Base-by-base conservation (phyloP, 2,329 filamentous ascomycete genomes). In the Incumbomyces delicatus region DNA sequence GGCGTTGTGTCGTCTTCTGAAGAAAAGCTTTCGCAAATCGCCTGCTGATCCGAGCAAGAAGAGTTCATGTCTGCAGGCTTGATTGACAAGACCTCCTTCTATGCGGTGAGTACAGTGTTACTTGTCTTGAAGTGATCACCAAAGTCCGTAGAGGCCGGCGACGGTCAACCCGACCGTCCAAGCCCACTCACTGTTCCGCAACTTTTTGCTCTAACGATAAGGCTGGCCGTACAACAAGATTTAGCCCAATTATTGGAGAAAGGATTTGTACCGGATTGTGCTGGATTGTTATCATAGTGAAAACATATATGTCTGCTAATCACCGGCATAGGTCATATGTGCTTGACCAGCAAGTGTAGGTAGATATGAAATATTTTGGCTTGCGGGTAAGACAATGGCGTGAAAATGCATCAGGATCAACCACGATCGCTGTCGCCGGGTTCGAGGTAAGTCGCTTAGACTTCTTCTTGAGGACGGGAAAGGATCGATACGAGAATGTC, bases 1-100 rank as follows among this genome's bases (percentile, higher is more conserved):
- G 42, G 42, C 7, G 42, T 45, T 8, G 42, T 13, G 5, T 38
- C 42, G 16, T 38, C 42, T 35, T 45, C 42, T 13, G 33, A 45
- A 8, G 33, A 45, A 20, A 27, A 5, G 4, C 13, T 18, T 14
- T 45, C 42, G 18, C 16, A 29, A 13, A 38, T 18, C 13, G 33
- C 33, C 7, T 45, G 42, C n/a, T 14, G 34, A 12, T 44, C 31
- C 14, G 8, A 10, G 10, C 18, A 38, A 2, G 34, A 37, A 18
- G 34, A 17, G 8, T 14, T 16, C 7, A 16, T 38, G 10, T 32
- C 20, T 17, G 37, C 18, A 20, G 20, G 20, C 33, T 14, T 14
- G 33, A 3, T 13, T 8, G 40, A 13, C 27, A 27, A 5, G 22
- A 27, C 22, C 5, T 4, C 22, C 5, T 27, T 8, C 22, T 27